phyloP scores from a whole-genome alignment of 2,329 filamentous ascomycete species.

The Botrytis aclada region DNA sequence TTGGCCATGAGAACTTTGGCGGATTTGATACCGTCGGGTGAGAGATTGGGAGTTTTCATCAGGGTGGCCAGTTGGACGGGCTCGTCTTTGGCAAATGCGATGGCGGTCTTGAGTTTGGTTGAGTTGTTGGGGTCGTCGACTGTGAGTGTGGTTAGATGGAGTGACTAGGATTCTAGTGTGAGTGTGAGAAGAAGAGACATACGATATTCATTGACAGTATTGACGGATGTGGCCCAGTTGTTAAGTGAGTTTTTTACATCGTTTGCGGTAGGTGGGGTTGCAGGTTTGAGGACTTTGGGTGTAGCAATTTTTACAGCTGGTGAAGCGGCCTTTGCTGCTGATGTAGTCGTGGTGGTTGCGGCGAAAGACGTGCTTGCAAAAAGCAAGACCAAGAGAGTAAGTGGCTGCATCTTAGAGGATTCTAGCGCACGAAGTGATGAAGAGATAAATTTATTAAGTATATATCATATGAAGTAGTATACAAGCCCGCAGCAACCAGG shows the following conservation, averaged over 20 bases:
- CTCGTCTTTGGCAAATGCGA: slow-evolving; percentile 27
- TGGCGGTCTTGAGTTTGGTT: slow-evolving; percentile 21
- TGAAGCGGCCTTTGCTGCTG: not conserved
- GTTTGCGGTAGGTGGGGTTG: slow-evolving; percentile 22
- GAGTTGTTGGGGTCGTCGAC: slow-evolving; percentile 18
- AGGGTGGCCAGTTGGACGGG: slow-evolving; percentile 24
- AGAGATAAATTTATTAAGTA: not conserved
- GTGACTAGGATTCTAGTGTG: not conserved
- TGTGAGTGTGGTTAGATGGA: not conserved
- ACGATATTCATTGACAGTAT: slow-evolving; percentile 26
- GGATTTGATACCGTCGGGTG: slow-evolving; percentile 20
- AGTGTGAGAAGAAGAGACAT: not conserved
- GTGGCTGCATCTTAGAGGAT: not conserved
- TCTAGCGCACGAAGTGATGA: not conserved
- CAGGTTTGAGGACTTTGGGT: slow-evolving; percentile 19
- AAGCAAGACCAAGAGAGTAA: slow-evolving; percentile 3
- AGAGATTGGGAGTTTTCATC: slow-evolving; percentile 23
- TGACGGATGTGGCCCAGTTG: slow-evolving; percentile 25
- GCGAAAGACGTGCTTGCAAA: slow-evolving; percentile 14
- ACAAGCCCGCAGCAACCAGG: slow-evolving; percentile 13
- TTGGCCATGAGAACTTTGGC: slow-evolving; percentile 27
- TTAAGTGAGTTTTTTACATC: slow-evolving; percentile 25
- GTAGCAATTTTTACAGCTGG: slow-evolving; percentile 6
- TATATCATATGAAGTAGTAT: not conserved
- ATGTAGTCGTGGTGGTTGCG: not conserved